Evolutionary conservation across 2,329 filamentous ascomycete genomes (phyloP).

Genomic region (Trichoderma polysporum): DNA sequence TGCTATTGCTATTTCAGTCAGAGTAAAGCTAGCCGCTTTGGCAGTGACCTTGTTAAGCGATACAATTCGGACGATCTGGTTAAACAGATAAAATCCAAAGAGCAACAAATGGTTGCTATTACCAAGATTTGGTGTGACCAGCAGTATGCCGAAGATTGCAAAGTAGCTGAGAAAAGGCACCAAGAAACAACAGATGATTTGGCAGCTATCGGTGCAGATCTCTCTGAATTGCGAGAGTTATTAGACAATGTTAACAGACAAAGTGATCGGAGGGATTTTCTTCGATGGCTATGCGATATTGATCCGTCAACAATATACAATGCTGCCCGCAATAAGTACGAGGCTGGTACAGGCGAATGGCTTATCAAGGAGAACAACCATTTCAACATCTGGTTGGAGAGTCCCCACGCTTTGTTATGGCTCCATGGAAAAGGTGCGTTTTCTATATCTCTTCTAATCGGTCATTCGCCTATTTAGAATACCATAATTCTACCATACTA

Average conservation of each 20-base stretch:
- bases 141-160: background rate
- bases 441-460: background rate
- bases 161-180: background rate
- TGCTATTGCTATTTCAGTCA: background rate
- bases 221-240: background rate
- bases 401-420: conserved; percentile 10
- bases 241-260: background rate
- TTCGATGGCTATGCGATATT: background rate
- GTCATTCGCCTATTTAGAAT: too few species aligned
- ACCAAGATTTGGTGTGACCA: background rate
- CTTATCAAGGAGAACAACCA: background rate
- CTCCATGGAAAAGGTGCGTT: conserved; percentile 18
- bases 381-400: conserved; percentile 3
- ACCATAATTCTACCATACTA: background rate
- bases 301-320: conserved; percentile 1
- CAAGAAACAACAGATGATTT: background rate
- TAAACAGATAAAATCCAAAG: background rate
- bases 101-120: background rate
- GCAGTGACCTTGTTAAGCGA: background rate
- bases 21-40: background rate
- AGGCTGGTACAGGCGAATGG: conserved; percentile 2
- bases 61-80: background rate
- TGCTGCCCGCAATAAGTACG: background rate
- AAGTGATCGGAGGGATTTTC: background rate
- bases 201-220: background rate